These are phyloP conservation scores for Cadophora gregata DNA, from an alignment of 2,329 filamentous ascomycete genomes.

Conservation along the genomic window DNA sequence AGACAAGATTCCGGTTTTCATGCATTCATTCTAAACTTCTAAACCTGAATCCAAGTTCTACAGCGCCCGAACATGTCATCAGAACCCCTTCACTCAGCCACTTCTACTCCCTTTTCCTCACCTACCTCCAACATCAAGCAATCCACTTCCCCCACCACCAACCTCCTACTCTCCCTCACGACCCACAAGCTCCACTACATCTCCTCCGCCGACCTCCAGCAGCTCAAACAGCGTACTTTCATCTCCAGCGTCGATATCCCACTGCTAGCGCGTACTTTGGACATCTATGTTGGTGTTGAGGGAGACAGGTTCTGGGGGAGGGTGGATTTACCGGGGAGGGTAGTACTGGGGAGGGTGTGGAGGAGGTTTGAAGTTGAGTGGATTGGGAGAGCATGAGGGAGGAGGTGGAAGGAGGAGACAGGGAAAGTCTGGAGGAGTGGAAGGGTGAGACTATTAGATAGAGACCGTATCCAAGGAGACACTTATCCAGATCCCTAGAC, in stretches of 20 bases:
- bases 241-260: not conserved
- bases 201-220: not conserved
- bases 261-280: not conserved
- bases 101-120: not conserved
- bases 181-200: not conserved
- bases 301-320: not conserved
- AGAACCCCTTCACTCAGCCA: too few relatives aligned
- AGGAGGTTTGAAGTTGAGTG: constrained; percentile 1
- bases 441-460: not conserved
- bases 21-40: too few relatives aligned
- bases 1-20: too few relatives aligned
- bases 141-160: not conserved
- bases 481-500: too few relatives aligned
- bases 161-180: not conserved
- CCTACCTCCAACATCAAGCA: not conserved
- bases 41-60: too few relatives aligned
- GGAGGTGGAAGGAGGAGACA: too few relatives aligned
- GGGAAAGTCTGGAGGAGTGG: too few relatives aligned
- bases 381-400: too few relatives aligned
- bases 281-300: not conserved
- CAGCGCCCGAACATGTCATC: too few relatives aligned
- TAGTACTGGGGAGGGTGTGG: not conserved
- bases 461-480: too few relatives aligned
- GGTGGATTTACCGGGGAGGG: not conserved
- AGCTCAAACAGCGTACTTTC: not conserved